Conservation (phyloP, 345 rosid species). For the Fremontodendron californicum region DNA sequence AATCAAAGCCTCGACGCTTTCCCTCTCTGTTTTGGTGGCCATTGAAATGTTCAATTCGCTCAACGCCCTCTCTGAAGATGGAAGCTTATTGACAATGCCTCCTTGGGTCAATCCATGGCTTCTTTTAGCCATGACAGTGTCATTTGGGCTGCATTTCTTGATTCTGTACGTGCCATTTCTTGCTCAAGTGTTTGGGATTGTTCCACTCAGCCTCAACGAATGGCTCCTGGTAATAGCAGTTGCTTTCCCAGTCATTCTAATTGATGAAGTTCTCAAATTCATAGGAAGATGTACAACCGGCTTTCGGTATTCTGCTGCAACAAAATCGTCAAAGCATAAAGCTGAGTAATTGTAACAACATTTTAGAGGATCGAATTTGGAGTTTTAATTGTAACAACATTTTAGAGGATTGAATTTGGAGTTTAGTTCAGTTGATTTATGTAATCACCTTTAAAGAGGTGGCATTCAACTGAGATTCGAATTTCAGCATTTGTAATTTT, state of each 20-base stretch:
- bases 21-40: conserved; percentile 84
- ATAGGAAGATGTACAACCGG: neutral
- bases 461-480: no score
- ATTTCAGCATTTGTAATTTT: no score
- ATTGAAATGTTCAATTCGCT: conserved; percentile 97
- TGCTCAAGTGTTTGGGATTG: conserved; percentile 77
- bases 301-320: neutral
- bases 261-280: conserved; percentile 66
- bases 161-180: no score
- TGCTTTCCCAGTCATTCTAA: conserved; percentile 70
- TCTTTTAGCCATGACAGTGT: conserved; percentile 69
- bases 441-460: no score
- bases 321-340: neutral
- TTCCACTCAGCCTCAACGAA: conserved; percentile 78
- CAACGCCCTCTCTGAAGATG: conserved; percentile 85
- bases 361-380: no score
- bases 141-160: conserved; percentile 84
- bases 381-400: no score
- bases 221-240: conserved; percentile 80
- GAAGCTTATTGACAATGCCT: conserved; percentile 79
- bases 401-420: no score
- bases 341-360: neutral
- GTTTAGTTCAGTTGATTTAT: no score
- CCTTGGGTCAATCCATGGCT: conserved; percentile 76
- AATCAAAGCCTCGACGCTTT: conserved; percentile 81